Conservation (phyloP, 2,329 filamentous ascomycete species). For the Nothopassalora personata region DNA sequence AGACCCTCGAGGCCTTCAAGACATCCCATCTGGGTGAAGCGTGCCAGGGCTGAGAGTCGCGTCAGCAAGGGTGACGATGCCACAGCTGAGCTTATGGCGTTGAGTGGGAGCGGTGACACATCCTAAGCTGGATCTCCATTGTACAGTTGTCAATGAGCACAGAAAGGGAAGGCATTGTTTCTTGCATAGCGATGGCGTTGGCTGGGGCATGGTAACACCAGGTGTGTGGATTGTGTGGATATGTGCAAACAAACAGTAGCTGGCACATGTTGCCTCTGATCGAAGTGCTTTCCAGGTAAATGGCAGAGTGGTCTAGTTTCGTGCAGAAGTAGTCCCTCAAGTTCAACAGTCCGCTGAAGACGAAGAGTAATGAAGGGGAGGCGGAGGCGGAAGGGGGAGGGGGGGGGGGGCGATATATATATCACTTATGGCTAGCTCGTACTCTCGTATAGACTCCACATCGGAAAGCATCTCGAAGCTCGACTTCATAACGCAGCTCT, state of each 20-base stretch:
- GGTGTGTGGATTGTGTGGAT: not conserved
- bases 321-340: not conserved
- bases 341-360: not conserved
- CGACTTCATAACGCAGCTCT: not conserved
- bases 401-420: no score
- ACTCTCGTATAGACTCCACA: no score
- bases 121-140: not conserved
- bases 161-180: not conserved
- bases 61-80: not conserved
- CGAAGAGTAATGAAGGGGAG: not conserved
- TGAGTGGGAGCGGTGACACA: not conserved
- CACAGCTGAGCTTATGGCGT: not conserved
- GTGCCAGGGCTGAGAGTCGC: not conserved
- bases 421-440: no score
- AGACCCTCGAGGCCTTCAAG: not conserved
- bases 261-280: not conserved
- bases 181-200: conserved; percentile 1
- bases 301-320: no score
- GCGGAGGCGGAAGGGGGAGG: not conserved
- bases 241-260: not conserved
- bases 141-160: not conserved
- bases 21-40: not conserved
- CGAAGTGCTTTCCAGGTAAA: no score
- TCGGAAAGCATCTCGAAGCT: not conserved
- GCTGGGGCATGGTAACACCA: not conserved